phyloP scores from a whole-genome alignment of 2,329 filamentous ascomycete genomes.

The Chrysosporium keratinophilum region DNA sequence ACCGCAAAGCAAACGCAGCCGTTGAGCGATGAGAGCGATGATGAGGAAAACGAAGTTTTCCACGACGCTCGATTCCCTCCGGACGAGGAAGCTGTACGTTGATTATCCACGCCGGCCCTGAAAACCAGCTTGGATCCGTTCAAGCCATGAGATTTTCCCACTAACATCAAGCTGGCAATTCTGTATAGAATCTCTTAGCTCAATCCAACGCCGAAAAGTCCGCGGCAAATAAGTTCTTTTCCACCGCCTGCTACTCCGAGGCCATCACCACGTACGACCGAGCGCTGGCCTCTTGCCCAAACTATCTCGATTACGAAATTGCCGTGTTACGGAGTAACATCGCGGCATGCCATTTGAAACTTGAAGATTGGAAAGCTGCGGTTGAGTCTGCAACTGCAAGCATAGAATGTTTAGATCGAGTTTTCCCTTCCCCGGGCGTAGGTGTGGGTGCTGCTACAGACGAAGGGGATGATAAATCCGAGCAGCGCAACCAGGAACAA shows the following conservation, averaged over 20 bases:
- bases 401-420: constrained; percentile 58
- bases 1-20: background rate
- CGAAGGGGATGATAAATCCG: constrained; percentile 14
- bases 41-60: constrained; percentile 31
- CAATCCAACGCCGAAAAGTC: constrained; percentile 65
- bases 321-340: constrained; percentile 84
- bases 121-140: no score
- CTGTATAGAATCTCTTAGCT: constrained; percentile 51
- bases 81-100: constrained; percentile 39
- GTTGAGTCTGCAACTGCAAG: constrained; percentile 62
- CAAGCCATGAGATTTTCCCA: no score
- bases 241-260: constrained; percentile 57
- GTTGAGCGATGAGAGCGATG: constrained; percentile 12
- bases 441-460: constrained; percentile 18
- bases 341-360: constrained; percentile 75
- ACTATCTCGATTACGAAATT: constrained; percentile 77
- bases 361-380: constrained; percentile 75
- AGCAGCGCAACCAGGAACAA: constrained; percentile 8
- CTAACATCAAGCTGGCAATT: background rate
- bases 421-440: constrained; percentile 35
- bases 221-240: constrained; percentile 67
- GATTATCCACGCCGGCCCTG: constrained; percentile 4
- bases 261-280: constrained; percentile 76
- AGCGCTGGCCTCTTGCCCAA: constrained; percentile 66
- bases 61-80: constrained; percentile 37